Conservation (phyloP, 805 yeast species). For the Maudiozyma turicensis region DNA sequence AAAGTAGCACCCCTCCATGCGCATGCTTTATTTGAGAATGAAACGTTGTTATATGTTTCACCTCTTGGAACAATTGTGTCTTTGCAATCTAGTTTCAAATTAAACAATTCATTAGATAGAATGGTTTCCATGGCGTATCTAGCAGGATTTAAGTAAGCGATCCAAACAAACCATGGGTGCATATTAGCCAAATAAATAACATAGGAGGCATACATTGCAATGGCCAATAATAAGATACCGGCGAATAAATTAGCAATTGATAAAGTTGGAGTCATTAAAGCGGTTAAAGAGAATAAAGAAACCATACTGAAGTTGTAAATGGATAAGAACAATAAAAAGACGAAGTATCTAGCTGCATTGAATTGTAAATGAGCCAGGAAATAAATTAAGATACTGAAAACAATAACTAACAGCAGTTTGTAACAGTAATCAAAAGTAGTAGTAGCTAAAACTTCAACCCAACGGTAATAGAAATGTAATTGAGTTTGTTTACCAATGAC, state of each 20-base stretch:
- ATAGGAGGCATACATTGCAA: slow-evolving; percentile 55
- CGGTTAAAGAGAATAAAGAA: slow-evolving; percentile 43
- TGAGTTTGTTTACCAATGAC: slow-evolving; percentile 56
- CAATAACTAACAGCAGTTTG: slow-evolving; percentile 35
- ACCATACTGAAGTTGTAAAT: slow-evolving; percentile 39
- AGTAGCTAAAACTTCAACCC: slow-evolving; percentile 56
- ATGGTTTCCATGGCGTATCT: slow-evolving; percentile 53
- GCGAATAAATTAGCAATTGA: slow-evolving; percentile 54
- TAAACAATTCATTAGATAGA: slow-evolving; percentile 56
- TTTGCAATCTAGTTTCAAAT: slow-evolving; percentile 44
- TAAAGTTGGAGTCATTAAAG: slow-evolving; percentile 39
- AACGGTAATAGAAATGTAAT: slow-evolving; percentile 55
- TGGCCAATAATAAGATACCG: slow-evolving; percentile 42
- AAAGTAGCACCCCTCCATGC: slow-evolving; percentile 49
- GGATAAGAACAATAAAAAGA: slow-evolving; percentile 36
- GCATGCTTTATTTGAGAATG: slow-evolving; percentile 39
- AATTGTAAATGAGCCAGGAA: slow-evolving; percentile 43
- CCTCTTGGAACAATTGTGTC: slow-evolving; percentile 54
- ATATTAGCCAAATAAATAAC: slow-evolving; percentile 49
- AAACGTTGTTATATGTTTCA: slow-evolving; percentile 35
- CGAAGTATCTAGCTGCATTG: slow-evolving; percentile 44
- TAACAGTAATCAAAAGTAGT: slow-evolving; percentile 51
- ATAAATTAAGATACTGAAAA: slow-evolving; percentile 41
- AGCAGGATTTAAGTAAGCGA: slow-evolving; percentile 48
- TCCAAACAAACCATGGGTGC: slow-evolving; percentile 69